Evolutionary conservation across 805 yeast genomes (phyloP).

Genomic region (Kodamaea neixiangensis): DNA sequence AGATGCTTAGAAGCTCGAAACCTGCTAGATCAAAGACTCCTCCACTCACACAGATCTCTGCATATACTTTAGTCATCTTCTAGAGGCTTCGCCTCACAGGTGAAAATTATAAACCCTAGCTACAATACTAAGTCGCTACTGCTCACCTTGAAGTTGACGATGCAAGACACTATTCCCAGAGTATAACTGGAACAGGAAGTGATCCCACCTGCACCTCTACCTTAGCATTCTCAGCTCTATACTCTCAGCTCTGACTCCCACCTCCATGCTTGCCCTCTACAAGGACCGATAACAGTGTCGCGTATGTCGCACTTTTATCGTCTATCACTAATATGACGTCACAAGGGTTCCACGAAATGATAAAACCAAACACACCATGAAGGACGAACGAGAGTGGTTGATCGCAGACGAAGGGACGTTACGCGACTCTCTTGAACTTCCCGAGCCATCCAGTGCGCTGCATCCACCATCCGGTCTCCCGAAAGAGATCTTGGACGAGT

Average conservation of each 20-base stretch:
- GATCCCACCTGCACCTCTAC: too few relatives aligned
- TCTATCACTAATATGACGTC: constrained; percentile 1
- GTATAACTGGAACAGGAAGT: too few relatives aligned
- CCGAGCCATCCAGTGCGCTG: background rate
- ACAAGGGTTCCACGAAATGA: constrained; percentile 5
- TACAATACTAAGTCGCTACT: background rate
- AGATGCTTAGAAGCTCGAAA: too few relatives aligned
- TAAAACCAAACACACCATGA: constrained; percentile 2
- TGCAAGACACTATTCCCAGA: background rate
- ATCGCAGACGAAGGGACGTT: constrained; percentile 4
- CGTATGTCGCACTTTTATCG: background rate
- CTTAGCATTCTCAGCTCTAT: too few relatives aligned
- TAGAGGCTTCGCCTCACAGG: too few relatives aligned
- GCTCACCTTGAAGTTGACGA: background rate
- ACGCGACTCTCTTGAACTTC: constrained; percentile 8
- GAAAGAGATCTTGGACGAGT: constrained; percentile 23
- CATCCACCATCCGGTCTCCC: background rate
- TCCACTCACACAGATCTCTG: too few relatives aligned
- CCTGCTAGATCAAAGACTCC: too few relatives aligned
- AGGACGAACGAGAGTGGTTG: constrained; percentile 8
- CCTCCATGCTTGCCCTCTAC: too few relatives aligned
- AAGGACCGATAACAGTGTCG: too few relatives aligned
- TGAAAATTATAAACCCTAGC: background rate
- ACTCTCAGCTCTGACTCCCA: too few relatives aligned
- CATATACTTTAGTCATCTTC: too few relatives aligned